Percentiles rank a stretch among this genome's conserved stretches.
Conservation (phyloP, 2,329 filamentous ascomycete species). For the Scedosporium aurantiacum region DNA sequence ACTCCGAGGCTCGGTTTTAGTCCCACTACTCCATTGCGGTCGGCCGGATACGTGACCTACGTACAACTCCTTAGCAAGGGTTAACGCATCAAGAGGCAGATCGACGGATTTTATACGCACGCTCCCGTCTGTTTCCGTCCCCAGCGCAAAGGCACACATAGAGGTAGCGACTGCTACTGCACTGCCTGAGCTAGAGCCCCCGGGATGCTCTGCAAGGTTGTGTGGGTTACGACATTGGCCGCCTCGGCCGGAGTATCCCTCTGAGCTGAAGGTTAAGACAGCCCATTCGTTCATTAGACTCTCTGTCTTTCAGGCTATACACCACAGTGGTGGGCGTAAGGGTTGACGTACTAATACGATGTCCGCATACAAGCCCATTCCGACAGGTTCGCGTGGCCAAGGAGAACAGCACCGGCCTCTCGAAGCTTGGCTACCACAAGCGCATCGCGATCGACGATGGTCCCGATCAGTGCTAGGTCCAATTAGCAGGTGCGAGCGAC, state of each 20-base stretch:
- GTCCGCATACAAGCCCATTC: slow-evolving; percentile 68
- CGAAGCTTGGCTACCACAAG: slow-evolving; percentile 50
- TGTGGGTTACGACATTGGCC: slow-evolving; percentile 57
- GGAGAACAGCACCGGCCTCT: slow-evolving; percentile 53
- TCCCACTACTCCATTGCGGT: slow-evolving; percentile 57
- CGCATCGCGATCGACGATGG: slow-evolving; percentile 56
- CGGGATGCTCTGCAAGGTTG: slow-evolving; percentile 57
- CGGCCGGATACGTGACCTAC: slow-evolving; percentile 57
- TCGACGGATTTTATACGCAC: neutral
- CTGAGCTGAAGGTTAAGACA: slow-evolving; percentile 26
- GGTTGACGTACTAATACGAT: slow-evolving; percentile 37
- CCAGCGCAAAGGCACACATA: slow-evolving; percentile 51
- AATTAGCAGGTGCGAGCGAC: neutral
- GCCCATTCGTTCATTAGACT: neutral
- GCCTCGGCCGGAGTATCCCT: slow-evolving; percentile 54
- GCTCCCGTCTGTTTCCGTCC: slow-evolving; percentile 64
- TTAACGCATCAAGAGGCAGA: neutral
- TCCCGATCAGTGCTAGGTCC: slow-evolving; percentile 50
- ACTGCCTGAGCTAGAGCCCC: slow-evolving; percentile 57
- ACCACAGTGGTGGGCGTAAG: neutral
- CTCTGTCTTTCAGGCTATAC: neutral
- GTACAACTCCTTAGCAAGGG: neutral
- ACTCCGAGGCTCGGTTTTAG: slow-evolving; percentile 68
- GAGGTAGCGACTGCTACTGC: slow-evolving; percentile 55
- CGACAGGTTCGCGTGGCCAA: slow-evolving; percentile 60